Evolutionary conservation across 176 grass and related monocot species (phyloP), one percentile per base, ranked within the genome.

Genomic region (Oryza glaberrima): DNA sequence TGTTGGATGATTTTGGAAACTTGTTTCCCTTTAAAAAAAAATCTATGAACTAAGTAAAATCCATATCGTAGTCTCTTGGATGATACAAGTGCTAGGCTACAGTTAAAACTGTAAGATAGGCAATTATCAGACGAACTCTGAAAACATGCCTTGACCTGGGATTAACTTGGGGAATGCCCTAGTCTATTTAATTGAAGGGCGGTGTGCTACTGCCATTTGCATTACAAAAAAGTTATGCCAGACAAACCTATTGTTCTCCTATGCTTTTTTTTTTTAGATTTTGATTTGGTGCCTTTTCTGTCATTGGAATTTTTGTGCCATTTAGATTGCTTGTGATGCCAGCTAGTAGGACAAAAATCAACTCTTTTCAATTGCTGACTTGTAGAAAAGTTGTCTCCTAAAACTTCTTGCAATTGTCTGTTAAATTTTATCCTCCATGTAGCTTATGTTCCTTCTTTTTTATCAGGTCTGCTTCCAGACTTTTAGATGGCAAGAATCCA

Each of bases 391-490:
- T 44, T 81, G 14, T 73, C 13, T 63, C 49, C 17, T 69, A 12
- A 7, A 56, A 32, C 1, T 64, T 56, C 19, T 14, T 64, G 25
- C 1, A 7, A 20, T 43, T 65, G 25, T n/a, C 56, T 41, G 11
- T 73, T 77, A 66, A 34, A 41, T 81, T 77, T 52, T 56, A 28
- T 45, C 70, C 63, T 78, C 17, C 11, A 61, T 58, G 38, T 58
- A 72, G 20, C 76, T 54, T 76, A 67, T 74, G 63, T 61, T 38
- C 47, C 12, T 69, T 16, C 9, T 70, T 80, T 74, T 15, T 83
- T 73, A 67, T 77, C 65, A 94, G 92, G 80, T 84, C 56, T 88
- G 88, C 80, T 76, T 63, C 72, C 11, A 91, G 73, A 89, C 70
- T 34, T 52, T 81, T 85, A 54, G 89, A 94, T 43, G 71, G 81